Base-by-base conservation (phyloP, 2,329 filamentous ascomycete genomes). In the Pestalotiopsis sp. region DNA sequence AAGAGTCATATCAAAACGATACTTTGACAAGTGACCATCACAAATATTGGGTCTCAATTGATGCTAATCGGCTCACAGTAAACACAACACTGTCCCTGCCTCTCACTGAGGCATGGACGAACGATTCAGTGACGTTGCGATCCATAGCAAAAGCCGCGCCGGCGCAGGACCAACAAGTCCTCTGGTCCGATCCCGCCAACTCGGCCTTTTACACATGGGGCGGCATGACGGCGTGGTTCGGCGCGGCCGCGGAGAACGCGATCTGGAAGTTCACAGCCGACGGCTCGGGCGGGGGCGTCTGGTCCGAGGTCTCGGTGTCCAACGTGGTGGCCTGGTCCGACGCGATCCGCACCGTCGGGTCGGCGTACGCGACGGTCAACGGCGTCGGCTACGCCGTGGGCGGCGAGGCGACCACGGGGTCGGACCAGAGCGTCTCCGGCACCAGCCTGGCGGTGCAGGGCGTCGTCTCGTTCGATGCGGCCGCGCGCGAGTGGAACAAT, bases 161-260 rank as follows among this genome's bases (percentile, higher is more conserved):
- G 6, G 62, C 70, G n/a, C 70, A 78, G 30, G 75, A 75, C 66
- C 72, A 74, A 44, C 74, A 78, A 60, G 71, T 76, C 6, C 64
- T 77, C 30, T 81, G 78, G 78, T 70, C 73, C n/a, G 77, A 80
- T 66, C 55, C 70, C 2, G 70, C 72, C 6, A 71, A 70, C 17
- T 69, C 72, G 17, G 71, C 71, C 13, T 74, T 81, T 44, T 81
- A 79, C 68, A 72, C 75, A 10, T 81, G 78, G 75, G 78, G 75
- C 39, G 80, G 80, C 5, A 72, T 69, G 65, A 73, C 71, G 5
- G 30, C 71, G 14, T 71, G 71, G 24, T 61, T 66, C 63, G 70
- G 57, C 3, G 58, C 72, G 14, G 72, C 75, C 0, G 74, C 75
- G 10, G 62, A 67, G 9, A 72, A 76, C 26, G 71, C 73, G 52